Evolutionary conservation across 345 rosid genomes (phyloP).

Genomic region (Gynandropsis gynandra): DNA sequence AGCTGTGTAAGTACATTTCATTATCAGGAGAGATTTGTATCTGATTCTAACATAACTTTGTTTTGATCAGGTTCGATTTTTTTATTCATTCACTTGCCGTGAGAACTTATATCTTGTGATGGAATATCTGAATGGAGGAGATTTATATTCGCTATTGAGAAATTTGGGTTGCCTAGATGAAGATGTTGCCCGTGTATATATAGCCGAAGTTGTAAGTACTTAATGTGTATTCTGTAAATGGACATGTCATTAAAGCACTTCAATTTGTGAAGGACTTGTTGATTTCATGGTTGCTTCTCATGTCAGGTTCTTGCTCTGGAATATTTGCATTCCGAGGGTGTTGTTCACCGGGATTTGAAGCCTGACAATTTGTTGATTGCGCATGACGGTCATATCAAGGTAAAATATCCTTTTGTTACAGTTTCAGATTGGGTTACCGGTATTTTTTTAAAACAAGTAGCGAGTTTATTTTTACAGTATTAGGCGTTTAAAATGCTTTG

Average conservation of each 20-base stretch:
- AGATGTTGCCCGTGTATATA: conserved; percentile 94
- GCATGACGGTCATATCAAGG: conserved; percentile 91
- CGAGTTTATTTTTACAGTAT: too few relatives aligned
- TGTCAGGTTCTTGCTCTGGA: conserved; percentile 90
- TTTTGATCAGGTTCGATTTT: conserved; percentile 86
- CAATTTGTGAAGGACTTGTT: neutral
- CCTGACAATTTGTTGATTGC: conserved; percentile 88
- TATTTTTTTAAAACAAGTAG: too few relatives aligned
- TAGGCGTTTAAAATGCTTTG: neutral
- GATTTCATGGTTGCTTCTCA: conserved; percentile 12
- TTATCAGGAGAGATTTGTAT: conserved; percentile 19
- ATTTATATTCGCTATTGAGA: conserved; percentile 87
- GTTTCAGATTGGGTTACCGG: too few relatives aligned
- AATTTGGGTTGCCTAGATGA: conserved; percentile 97
- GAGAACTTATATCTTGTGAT: conserved; percentile 99
- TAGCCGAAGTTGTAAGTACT: conserved; percentile 95
- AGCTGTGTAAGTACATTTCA: conserved; percentile 27
- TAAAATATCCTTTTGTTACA: conserved; percentile 20
- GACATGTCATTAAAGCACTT: conserved; percentile 14
- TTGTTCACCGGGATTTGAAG: conserved; percentile 89
- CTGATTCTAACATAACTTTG: conserved; percentile 27
- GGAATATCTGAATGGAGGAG: conserved; percentile 99
- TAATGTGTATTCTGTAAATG: conserved; percentile 1
- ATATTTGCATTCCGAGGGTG: conserved; percentile 64
- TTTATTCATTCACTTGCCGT: conserved; percentile 97